These are phyloP conservation scores for Ophiostoma australiae DNA, from an alignment of 2,329 filamentous ascomycete species.

Conservation along the genomic window DNA sequence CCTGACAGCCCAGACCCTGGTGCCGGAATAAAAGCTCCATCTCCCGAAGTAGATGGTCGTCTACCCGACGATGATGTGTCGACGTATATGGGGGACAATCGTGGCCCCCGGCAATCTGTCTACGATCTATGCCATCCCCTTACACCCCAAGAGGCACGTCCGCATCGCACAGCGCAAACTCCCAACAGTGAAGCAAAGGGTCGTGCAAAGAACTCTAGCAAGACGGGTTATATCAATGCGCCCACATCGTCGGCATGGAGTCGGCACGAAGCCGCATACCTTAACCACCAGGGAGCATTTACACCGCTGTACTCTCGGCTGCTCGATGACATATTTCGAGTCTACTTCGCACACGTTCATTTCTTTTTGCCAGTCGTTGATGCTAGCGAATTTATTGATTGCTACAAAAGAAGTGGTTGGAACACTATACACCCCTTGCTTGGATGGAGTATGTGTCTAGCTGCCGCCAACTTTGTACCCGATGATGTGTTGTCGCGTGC, in stretches of 20 bases:
- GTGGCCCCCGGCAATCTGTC: neutral
- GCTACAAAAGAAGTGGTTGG: slow-evolving; percentile 23
- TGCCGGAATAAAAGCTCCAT: neutral
- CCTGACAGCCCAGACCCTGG: neutral
- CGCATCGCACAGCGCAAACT: neutral
- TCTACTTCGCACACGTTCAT: slow-evolving; percentile 32
- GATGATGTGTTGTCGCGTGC: slow-evolving; percentile 13
- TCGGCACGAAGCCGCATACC: neutral
- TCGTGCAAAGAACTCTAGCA: neutral
- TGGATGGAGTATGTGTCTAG: slow-evolving; percentile 34
- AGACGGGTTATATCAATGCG: neutral
- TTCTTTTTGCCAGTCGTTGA: slow-evolving; percentile 31
- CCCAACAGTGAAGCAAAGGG: neutral
- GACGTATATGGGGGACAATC: neutral
- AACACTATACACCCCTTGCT: slow-evolving; percentile 27
- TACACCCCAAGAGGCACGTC: neutral
- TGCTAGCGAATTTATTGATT: slow-evolving; percentile 26
- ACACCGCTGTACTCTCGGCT: neutral
- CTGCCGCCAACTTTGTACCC: slow-evolving; percentile 29
- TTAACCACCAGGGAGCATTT: neutral
- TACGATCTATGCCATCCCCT: neutral
- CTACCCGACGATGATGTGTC: neutral
- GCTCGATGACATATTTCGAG: slow-evolving; percentile 19
- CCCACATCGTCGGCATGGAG: neutral
- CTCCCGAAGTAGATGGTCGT: neutral